Evolutionary conservation across 768 basidiomycete species (phyloP).

Genomic region (Tylopilus vinaceipallidus): DNA sequence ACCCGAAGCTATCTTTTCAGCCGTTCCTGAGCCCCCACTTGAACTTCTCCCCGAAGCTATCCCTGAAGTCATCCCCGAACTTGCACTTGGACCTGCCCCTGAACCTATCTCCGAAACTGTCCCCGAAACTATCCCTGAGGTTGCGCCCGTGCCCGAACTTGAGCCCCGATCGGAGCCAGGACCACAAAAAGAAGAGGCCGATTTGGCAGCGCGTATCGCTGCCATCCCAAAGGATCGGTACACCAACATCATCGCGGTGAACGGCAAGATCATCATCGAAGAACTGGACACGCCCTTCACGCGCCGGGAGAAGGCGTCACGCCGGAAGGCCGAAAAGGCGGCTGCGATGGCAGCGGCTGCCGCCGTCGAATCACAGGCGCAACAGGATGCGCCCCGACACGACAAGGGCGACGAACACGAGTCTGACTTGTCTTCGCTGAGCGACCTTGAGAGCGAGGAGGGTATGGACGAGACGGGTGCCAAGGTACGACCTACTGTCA

Average conservation of each 20-base stretch:
- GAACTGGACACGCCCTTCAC: constrained; percentile 70
- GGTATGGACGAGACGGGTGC: constrained; percentile 4
- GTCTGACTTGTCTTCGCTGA: constrained; percentile 47
- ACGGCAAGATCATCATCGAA: constrained; percentile 62
- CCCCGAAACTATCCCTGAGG: not conserved
- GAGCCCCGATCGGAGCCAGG: not conserved
- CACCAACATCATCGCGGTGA: constrained; percentile 33
- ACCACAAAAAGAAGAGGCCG: constrained; percentile 8
- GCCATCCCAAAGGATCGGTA: constrained; percentile 29
- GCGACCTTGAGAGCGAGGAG: constrained; percentile 40
- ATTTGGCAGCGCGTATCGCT: constrained; percentile 28
- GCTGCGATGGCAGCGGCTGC: constrained; percentile 28
- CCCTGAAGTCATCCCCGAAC: not conserved
- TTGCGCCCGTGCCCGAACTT: not conserved
- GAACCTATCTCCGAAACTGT: not conserved
- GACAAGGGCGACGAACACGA: constrained; percentile 25
- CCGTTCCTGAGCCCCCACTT: not conserved
- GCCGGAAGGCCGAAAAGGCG: constrained; percentile 42
- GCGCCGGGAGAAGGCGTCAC: constrained; percentile 54
- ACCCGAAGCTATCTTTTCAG: not conserved
- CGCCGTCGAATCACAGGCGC: constrained; percentile 7
- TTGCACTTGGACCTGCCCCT: not conserved
- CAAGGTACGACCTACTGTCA: constrained; percentile 7
- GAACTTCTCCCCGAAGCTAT: not conserved
- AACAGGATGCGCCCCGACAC: not conserved